Percentiles rank a stretch among this genome's conserved stretches.
phyloP scores from a whole-genome alignment of 1,284 basidiomycete genomes.

The Rhodotorula glutinis region DNA sequence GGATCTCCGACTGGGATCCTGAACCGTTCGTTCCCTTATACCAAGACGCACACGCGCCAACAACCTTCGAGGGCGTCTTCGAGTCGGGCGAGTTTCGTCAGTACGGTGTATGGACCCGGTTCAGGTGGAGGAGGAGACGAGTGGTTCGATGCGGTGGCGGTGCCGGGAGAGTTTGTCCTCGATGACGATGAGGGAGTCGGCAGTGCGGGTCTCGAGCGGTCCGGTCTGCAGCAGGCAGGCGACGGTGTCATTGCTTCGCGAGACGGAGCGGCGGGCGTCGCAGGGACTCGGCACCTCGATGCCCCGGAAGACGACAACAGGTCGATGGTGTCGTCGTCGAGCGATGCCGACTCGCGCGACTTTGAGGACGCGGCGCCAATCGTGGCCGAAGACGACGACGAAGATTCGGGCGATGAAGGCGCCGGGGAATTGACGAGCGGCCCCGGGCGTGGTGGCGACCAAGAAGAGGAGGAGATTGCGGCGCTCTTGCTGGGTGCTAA shows the following conservation, averaged over 20 bases:
- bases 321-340: too few species aligned
- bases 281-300: too few species aligned
- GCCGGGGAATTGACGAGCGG: background rate
- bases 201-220: constrained; percentile 32
- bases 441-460: constrained; percentile 46
- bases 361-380: constrained; percentile 17
- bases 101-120: constrained; percentile 21
- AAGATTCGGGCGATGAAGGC: constrained; percentile 35
- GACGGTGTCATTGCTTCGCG: background rate
- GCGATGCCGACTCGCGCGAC: background rate
- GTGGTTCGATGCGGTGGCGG: constrained; percentile 20
- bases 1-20: too few species aligned
- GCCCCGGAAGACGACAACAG: too few species aligned
- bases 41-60: constrained; percentile 6
- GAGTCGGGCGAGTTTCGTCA: constrained; percentile 24
- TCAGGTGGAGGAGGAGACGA: constrained; percentile 8
- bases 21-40: too few species aligned
- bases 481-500: too few species aligned
- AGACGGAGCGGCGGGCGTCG: background rate
- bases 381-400: constrained; percentile 41
- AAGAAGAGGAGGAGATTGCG: constrained; percentile 35
- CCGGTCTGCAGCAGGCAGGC: constrained; percentile 12
- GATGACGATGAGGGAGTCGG: constrained; percentile 32
- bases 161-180: constrained; percentile 40
- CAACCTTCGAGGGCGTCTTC: constrained; percentile 13